These are phyloP conservation scores for Pythium brassicae DNA, from an alignment of 352 stramenopile genomes.

Conservation along the genomic window DNA sequence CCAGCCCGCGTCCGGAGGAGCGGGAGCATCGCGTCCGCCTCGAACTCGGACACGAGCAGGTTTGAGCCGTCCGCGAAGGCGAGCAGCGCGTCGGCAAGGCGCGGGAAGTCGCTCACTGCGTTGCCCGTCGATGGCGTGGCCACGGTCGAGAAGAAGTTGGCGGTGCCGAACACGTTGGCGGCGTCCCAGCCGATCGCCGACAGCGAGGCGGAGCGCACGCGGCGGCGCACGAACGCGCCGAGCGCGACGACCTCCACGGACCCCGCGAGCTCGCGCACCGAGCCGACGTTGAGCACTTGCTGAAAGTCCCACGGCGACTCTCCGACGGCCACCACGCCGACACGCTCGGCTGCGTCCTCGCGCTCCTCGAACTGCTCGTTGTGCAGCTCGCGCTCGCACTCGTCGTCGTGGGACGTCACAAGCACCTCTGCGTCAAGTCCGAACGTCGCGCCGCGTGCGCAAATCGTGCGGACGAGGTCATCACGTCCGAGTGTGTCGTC, in stretches of 20 bases:
- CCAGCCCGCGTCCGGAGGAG: background rate
- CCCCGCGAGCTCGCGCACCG: background rate
- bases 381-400: conserved; percentile 61
- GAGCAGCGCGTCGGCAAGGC: conserved; percentile 33
- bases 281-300: conserved; percentile 8
- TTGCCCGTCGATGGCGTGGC: background rate
- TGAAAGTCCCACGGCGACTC: conserved; percentile 26
- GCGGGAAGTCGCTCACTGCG: conserved; percentile 20
- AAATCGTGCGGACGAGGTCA: conserved; percentile 17
- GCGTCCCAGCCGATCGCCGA: conserved; percentile 21
- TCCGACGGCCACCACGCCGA: conserved; percentile 5
- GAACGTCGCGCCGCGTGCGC: conserved; percentile 12
- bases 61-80: conserved; percentile 31
- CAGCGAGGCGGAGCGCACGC: conserved; percentile 4
- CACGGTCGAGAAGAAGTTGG: conserved; percentile 43
- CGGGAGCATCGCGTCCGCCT: conserved; percentile 5
- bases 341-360: conserved; percentile 17
- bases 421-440: conserved; percentile 37
- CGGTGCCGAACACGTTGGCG: conserved; percentile 26
- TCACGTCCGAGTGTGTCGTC: background rate
- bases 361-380: conserved; percentile 43
- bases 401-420: conserved; percentile 31
- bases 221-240: background rate
- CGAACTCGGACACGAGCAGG: conserved; percentile 8
- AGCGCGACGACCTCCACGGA: background rate